These are phyloP conservation scores for Paecilomyces niveus DNA, from an alignment of 2,329 filamentous ascomycete genomes.

Conservation along the genomic window DNA sequence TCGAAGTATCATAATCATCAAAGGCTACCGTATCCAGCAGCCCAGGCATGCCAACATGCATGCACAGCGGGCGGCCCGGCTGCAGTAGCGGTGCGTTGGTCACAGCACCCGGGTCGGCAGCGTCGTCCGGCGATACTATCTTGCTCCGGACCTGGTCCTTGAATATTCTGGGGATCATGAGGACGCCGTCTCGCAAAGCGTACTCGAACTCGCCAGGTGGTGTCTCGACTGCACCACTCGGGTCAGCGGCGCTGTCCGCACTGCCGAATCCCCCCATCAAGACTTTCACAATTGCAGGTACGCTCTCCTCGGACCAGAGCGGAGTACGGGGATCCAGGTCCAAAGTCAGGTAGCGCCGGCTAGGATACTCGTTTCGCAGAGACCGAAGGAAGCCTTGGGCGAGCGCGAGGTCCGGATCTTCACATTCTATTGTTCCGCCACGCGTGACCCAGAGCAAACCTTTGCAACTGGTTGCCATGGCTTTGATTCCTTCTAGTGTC, in stretches of 20 bases:
- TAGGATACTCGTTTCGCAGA: slow-evolving; percentile 17
- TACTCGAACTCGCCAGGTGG: too few relatives aligned
- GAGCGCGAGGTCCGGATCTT: slow-evolving; percentile 9
- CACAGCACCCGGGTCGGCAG: background rate
- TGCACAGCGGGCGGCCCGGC: background rate
- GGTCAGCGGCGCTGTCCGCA: background rate
- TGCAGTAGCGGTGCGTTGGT: background rate
- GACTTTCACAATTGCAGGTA: background rate
- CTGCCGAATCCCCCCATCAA: background rate
- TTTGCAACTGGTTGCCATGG: background rate
- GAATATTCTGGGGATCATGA: too few relatives aligned
- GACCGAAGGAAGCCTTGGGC: slow-evolving; percentile 17
- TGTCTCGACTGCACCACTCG: too few relatives aligned
- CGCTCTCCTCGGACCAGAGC: background rate
- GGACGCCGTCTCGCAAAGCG: too few relatives aligned
- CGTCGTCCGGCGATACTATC: too few relatives aligned
- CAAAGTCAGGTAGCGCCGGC: slow-evolving; percentile 14
- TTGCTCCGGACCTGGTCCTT: too few relatives aligned
- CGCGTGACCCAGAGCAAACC: slow-evolving; percentile 3
- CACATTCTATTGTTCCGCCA: slow-evolving; percentile 6
- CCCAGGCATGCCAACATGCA: slow-evolving; percentile 1
- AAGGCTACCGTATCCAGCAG: slow-evolving; percentile 15
- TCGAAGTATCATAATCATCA: slow-evolving; percentile 12
- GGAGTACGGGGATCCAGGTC: slow-evolving; percentile 17
- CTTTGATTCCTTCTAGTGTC: background rate